These are phyloP conservation scores for Aspergillus udagawae DNA, from an alignment of 2,329 filamentous ascomycete species.

Conservation along the genomic window DNA sequence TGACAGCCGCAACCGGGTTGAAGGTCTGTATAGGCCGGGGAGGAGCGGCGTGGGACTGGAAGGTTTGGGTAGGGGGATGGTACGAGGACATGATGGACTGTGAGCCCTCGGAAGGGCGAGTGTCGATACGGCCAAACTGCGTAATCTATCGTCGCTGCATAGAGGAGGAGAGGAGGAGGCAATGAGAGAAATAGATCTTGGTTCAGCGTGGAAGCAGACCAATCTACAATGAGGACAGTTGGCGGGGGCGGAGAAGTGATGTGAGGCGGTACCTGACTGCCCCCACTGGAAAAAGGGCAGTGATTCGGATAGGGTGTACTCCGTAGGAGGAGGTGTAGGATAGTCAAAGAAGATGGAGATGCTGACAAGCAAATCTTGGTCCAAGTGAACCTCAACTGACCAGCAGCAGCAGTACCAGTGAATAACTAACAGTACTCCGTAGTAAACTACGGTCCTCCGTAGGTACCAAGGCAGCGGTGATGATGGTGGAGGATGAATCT, in stretches of 20 bases:
- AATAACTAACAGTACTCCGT: neutral
- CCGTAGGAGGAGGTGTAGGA: neutral
- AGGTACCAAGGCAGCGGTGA: neutral
- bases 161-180: constrained; percentile 7
- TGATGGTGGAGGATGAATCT: neutral
- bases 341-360: neutral
- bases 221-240: constrained; percentile 16
- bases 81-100: constrained; percentile 30
- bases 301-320: neutral
- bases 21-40: constrained; percentile 29
- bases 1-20: constrained; percentile 33
- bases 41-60: constrained; percentile 26
- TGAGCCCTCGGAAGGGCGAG: constrained; percentile 24
- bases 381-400: constrained; percentile 4
- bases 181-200: constrained; percentile 1
- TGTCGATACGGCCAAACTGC: constrained; percentile 8
- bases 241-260: constrained; percentile 13
- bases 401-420: constrained; percentile 3
- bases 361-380: constrained; percentile 3
- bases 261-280: constrained; percentile 13
- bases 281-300: constrained; percentile 4
- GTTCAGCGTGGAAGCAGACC: constrained; percentile 5
- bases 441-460: neutral
- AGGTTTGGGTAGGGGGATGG: constrained; percentile 23
- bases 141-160: constrained; percentile 22